Percentiles rank a stretch among this genome's conserved stretches.
phyloP scores from a whole-genome alignment of 1,139 yeast species.

The Sugiyamaella neomexicana region DNA sequence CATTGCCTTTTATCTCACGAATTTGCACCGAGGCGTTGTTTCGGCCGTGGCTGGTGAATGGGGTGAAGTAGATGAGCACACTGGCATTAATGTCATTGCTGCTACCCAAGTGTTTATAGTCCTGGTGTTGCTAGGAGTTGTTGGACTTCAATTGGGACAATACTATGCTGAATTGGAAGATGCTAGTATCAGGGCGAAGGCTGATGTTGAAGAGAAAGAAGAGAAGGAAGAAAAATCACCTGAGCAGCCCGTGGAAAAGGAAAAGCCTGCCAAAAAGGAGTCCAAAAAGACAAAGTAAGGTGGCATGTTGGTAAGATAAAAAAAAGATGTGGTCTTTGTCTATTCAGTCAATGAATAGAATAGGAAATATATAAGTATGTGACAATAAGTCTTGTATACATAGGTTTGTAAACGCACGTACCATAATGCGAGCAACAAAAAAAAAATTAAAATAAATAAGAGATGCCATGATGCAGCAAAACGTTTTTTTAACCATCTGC shows the following conservation, averaged over 20 bases:
- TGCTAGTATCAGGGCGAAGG: slow-evolving; percentile 41
- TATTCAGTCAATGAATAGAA: not conserved
- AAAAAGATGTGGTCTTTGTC: too few species aligned
- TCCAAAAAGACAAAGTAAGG: slow-evolving; percentile 14
- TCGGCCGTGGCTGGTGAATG: slow-evolving; percentile 71
- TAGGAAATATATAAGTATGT: slow-evolving; percentile 8
- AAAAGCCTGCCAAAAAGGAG: slow-evolving; percentile 8
- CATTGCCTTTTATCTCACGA: slow-evolving; percentile 78
- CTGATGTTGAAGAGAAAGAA: slow-evolving; percentile 37
- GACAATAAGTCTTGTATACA: slow-evolving; percentile 13
- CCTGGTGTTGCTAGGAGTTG: slow-evolving; percentile 69
- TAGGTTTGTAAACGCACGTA: not conserved
- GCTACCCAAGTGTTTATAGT: slow-evolving; percentile 82
- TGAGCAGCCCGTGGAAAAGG: not conserved
- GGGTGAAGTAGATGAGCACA: slow-evolving; percentile 88
- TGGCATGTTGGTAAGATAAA: too few species aligned
- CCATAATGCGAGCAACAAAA: slow-evolving; percentile 7
- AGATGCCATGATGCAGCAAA: not conserved
- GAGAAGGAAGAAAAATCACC: slow-evolving; percentile 13
- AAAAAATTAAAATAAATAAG: slow-evolving; percentile 1
- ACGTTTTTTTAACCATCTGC: slow-evolving; percentile 2
- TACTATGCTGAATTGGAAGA: slow-evolving; percentile 85
- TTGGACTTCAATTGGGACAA: slow-evolving; percentile 82
- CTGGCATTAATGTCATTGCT: slow-evolving; percentile 89
- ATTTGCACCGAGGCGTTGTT: slow-evolving; percentile 76